These are phyloP conservation scores for Daldinia loculata DNA, from an alignment of 495 filamentous ascomycete genomes.

Conservation along the genomic window DNA sequence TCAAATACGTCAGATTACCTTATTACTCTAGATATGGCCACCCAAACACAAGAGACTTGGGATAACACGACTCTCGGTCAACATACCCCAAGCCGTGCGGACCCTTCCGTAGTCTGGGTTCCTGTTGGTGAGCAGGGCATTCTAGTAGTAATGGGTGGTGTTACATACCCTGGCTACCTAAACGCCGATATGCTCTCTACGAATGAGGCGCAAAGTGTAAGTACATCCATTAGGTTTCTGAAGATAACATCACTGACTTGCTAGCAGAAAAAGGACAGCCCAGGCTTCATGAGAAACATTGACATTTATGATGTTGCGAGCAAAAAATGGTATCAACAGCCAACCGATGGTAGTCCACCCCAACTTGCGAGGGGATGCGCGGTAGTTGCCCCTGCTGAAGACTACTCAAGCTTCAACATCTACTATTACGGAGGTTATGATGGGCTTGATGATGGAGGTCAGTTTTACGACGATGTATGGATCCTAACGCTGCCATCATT, in stretches of 20 bases:
- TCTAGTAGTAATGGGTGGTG: conserved; percentile 74
- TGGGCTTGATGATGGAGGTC: conserved; percentile 50
- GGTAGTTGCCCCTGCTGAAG: conserved; percentile 67
- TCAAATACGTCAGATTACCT: conserved; percentile 58
- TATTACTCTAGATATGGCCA: conserved; percentile 68
- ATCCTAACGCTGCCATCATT: conserved; percentile 79
- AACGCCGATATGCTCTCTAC: conserved; percentile 37
- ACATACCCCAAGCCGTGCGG: conserved; percentile 62
- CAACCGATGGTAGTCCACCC: conserved; percentile 64
- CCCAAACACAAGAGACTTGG: conserved; percentile 61
- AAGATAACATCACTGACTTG: conserved; percentile 19
- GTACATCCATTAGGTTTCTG: conserved; percentile 13
- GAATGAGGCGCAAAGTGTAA: conserved; percentile 57
- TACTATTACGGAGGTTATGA: conserved; percentile 80
- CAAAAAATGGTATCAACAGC: conserved; percentile 68
- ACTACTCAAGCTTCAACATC: conserved; percentile 72
- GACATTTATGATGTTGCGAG: conserved; percentile 73
- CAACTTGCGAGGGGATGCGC: conserved; percentile 70
- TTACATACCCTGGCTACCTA: conserved; percentile 59
- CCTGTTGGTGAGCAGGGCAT: conserved; percentile 70
- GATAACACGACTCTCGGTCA: conserved; percentile 63
- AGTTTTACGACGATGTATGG: conserved; percentile 72
- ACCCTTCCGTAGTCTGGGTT: conserved; percentile 74
- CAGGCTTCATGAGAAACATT: conserved; percentile 69
- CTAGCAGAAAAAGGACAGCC: conserved; percentile 55